Conservation (phyloP, 2,329 filamentous ascomycete species). For the Apiospora phragmitis region DNA sequence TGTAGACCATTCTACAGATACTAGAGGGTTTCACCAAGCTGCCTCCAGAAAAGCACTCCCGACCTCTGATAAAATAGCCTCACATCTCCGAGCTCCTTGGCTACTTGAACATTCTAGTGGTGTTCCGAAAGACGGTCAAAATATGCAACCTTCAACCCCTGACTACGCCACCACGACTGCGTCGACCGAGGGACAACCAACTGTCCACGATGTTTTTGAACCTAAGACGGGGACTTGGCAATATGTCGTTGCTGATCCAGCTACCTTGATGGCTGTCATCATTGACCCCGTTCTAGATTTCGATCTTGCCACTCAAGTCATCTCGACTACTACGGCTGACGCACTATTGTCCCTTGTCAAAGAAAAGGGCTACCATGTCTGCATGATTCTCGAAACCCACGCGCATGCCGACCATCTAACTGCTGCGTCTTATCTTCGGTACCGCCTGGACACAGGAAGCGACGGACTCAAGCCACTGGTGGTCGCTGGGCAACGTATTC, state of each 20-base stretch:
- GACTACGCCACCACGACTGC: constrained; percentile 10
- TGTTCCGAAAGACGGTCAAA: background rate
- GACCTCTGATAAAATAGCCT: background rate
- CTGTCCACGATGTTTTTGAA: constrained; percentile 41
- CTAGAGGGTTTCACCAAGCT: background rate
- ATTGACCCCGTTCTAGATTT: constrained; percentile 65
- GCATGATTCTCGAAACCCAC: constrained; percentile 62
- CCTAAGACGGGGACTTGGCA: constrained; percentile 55
- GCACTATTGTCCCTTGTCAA: background rate
- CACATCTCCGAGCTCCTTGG: constrained; percentile 2
- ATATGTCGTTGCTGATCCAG: constrained; percentile 58
- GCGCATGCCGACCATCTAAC: constrained; percentile 63
- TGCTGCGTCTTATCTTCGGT: constrained; percentile 58
- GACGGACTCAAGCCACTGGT: constrained; percentile 39
- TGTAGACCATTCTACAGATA: too few species aligned
- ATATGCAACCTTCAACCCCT: background rate
- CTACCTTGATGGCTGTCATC: constrained; percentile 49
- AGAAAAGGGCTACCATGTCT: constrained; percentile 29
- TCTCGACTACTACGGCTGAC: constrained; percentile 1
- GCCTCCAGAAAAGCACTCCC: background rate
- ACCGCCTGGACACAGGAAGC: constrained; percentile 36
- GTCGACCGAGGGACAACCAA: constrained; percentile 28
- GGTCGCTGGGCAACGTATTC: constrained; percentile 57
- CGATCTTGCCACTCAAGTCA: constrained; percentile 35
- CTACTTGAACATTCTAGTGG: background rate